A percentile compares a stretch with the other conserved stretches of the same genome.
Conservation (phyloP, 441 rosid genomes). For the Euphorbia schlechtendalii region DNA sequence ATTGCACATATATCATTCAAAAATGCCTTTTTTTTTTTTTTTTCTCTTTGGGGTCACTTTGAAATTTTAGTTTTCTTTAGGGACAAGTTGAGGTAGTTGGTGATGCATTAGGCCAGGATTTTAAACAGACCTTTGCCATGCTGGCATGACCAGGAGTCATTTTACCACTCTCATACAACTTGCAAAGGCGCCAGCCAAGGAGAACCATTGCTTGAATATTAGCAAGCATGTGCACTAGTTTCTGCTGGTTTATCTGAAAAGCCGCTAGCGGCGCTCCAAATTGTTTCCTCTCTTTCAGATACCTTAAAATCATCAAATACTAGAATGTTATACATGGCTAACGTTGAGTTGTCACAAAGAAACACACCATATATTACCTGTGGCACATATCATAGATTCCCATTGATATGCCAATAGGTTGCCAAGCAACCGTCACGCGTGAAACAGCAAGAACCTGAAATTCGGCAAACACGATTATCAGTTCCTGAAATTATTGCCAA, state of each 20-base stretch:
- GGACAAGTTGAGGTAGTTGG: too few relatives aligned
- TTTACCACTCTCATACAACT: constrained; percentile 65
- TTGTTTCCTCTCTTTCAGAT: constrained; percentile 86
- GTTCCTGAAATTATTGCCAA: too few relatives aligned
- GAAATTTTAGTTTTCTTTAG: too few relatives aligned
- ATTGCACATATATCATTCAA: too few relatives aligned
- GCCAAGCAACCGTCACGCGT: constrained; percentile 96
- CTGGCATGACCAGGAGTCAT: constrained; percentile 97
- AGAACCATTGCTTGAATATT: constrained; percentile 87
- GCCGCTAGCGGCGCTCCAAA: constrained; percentile 97
- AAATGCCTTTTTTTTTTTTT: too few relatives aligned
- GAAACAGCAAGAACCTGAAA: constrained; percentile 97
- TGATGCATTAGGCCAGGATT: too few relatives aligned
- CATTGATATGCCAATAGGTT: constrained; percentile 90
- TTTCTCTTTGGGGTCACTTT: too few relatives aligned
- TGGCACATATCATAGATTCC: constrained; percentile 95
- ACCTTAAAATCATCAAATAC: constrained; percentile 35
- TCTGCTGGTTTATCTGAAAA: constrained; percentile 86
- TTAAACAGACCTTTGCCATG: constrained; percentile 91
- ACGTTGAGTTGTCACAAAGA: too few relatives aligned
- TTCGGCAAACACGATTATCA: too few relatives aligned
- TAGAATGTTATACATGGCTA: neutral
- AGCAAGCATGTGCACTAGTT: constrained; percentile 81
- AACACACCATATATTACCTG: too few relatives aligned
- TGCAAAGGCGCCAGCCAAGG: constrained; percentile 96